Conservation (phyloP, 768 basidiomycete species). For the Chalciporus pseudorubinellus region DNA sequence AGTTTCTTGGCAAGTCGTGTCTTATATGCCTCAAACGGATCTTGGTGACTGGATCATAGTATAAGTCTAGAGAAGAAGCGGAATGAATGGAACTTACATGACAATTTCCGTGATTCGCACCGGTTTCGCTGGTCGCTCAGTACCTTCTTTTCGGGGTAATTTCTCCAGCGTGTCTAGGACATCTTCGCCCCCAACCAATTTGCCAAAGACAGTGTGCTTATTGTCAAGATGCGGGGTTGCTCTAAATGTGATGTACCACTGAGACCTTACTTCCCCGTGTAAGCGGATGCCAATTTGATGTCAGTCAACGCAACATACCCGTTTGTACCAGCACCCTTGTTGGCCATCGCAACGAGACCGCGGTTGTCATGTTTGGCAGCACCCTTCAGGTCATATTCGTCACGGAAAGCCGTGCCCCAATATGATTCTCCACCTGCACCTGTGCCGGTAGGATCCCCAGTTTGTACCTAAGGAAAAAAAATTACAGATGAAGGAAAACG, state of each 20-base stretch:
- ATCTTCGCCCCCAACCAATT: conserved; percentile 93
- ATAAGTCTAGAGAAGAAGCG: background rate
- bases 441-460: conserved; percentile 95
- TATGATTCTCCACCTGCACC: conserved; percentile 89
- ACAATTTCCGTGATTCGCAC: conserved; percentile 83
- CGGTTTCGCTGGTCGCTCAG: conserved; percentile 82
- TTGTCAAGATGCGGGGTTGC: conserved; percentile 82
- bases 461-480: conserved; percentile 71
- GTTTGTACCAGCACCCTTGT: conserved; percentile 89
- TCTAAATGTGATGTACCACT: conserved; percentile 92
- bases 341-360: conserved; percentile 92
- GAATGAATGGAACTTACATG: conserved; percentile 56
- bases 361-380: conserved; percentile 86
- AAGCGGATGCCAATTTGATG: background rate
- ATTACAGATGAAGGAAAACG: background rate
- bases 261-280: conserved; percentile 56
- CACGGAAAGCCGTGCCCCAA: conserved; percentile 96
- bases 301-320: conserved; percentile 43
- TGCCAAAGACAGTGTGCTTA: conserved; percentile 96
- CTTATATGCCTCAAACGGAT: conserved; percentile 95
- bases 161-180: conserved; percentile 83
- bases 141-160: conserved; percentile 76
- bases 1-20: conserved; percentile 76
- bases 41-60: conserved; percentile 63
- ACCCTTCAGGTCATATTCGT: conserved; percentile 86